phyloP scores from a whole-genome alignment of 495 filamentous ascomycete species.

The Tricharina praecox region DNA sequence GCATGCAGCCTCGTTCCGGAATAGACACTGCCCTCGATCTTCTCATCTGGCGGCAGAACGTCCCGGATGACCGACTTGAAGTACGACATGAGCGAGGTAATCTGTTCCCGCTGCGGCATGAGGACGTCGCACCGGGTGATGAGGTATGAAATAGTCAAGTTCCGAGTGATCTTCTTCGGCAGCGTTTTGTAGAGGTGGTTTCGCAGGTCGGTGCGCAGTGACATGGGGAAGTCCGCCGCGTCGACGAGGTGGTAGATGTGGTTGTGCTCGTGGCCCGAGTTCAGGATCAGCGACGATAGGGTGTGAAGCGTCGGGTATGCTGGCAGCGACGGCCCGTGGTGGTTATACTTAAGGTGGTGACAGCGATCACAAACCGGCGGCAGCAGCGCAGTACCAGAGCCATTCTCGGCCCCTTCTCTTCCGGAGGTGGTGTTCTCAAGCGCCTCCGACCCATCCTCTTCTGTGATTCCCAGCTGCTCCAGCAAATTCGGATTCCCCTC shows the following conservation, averaged over 20 bases:
- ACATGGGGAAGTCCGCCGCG: slow-evolving; percentile 92
- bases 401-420: slow-evolving; percentile 10
- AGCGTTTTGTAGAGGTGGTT: slow-evolving; percentile 22
- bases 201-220: slow-evolving; percentile 52
- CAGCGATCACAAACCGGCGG: slow-evolving; percentile 68
- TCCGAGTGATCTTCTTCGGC: slow-evolving; percentile 24
- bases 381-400: too few species aligned
- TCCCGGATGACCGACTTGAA: slow-evolving; percentile 54
- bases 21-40: slow-evolving; percentile 20
- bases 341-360: slow-evolving; percentile 63
- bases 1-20: slow-evolving; percentile 10
- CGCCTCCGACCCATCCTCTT: background rate
- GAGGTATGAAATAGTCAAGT: slow-evolving; percentile 63
- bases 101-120: slow-evolving; percentile 59
- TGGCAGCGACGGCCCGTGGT: slow-evolving; percentile 28
- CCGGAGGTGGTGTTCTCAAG: slow-evolving; percentile 12
- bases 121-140: slow-evolving; percentile 80
- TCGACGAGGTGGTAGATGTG: slow-evolving; percentile 97
- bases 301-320: slow-evolving; percentile 49
- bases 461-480: slow-evolving; percentile 28
- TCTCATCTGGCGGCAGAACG: slow-evolving; percentile 43
- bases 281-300: slow-evolving; percentile 61
- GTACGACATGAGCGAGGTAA: slow-evolving; percentile 69
- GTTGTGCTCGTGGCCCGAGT: slow-evolving; percentile 72
- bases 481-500: slow-evolving; percentile 29